Conservation (phyloP, 345 rosid species). For the Capsella bursapastoris region DNA sequence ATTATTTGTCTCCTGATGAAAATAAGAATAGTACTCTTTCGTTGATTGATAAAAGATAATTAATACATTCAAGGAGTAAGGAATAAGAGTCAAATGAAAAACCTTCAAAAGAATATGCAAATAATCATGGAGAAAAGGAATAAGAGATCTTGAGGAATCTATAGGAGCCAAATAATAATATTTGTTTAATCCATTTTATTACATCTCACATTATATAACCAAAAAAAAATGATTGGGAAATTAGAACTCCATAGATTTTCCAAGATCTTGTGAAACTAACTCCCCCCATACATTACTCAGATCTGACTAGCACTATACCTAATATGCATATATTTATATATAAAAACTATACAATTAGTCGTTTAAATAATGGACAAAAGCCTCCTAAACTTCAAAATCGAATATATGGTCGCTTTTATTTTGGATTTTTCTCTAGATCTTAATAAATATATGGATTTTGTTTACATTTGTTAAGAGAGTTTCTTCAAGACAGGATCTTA, state of each 20-base stretch:
- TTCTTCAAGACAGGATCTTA: slow-evolving; percentile 37
- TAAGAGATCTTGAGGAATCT: slow-evolving; percentile 50
- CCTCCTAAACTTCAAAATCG: slow-evolving; percentile 22
- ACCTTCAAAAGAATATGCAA: slow-evolving; percentile 33
- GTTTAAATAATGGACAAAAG: slow-evolving; percentile 33
- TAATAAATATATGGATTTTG: slow-evolving; percentile 27
- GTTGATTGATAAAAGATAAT: neutral
- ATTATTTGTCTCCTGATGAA: neutral
- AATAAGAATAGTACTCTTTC: neutral
- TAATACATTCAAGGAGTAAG: neutral
- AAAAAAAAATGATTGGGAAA: slow-evolving; percentile 27
- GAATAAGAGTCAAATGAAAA: slow-evolving; percentile 44
- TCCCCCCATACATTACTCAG: slow-evolving; percentile 34
- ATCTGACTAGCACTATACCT: slow-evolving; percentile 39
- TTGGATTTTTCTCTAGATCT: slow-evolving; percentile 21
- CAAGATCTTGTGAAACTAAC: slow-evolving; percentile 42
- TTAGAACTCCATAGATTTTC: slow-evolving; percentile 37
- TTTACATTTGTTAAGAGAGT: neutral
- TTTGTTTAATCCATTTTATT: neutral
- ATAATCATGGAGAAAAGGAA: slow-evolving; percentile 18
- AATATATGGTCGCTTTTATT: slow-evolving; percentile 40
- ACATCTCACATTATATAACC: neutral
- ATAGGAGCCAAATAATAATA: slow-evolving; percentile 30
- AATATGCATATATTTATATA: neutral
- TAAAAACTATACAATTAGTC: slow-evolving; percentile 18